Evolutionary conservation across 2,329 filamentous ascomycete genomes (phyloP).

Genomic region (Penicillium sp.): DNA sequence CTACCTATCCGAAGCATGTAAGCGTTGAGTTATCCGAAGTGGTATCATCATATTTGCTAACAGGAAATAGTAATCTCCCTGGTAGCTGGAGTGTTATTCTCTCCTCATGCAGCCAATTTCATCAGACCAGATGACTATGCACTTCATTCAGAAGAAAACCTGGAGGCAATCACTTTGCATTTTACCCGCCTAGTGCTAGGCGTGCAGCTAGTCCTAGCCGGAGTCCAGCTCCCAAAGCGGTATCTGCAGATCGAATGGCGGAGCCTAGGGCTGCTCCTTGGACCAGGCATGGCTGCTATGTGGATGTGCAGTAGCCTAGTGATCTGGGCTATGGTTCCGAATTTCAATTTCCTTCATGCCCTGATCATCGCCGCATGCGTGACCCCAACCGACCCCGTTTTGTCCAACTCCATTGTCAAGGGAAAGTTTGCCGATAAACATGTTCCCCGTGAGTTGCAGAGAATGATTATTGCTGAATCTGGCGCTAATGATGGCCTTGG

Average conservation of each 20-base stretch:
- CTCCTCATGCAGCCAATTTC: conserved; percentile 72
- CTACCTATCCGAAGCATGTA: conserved; percentile 86
- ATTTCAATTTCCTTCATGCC: conserved; percentile 71
- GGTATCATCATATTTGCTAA: neutral
- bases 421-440: conserved; percentile 91
- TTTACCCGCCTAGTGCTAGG: conserved; percentile 86
- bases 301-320: conserved; percentile 79
- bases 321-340: conserved; percentile 71
- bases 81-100: conserved; percentile 73
- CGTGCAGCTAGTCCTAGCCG: conserved; percentile 84
- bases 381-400: conserved; percentile 85
- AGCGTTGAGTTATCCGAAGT: conserved; percentile 37
- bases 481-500: conserved; percentile 87
- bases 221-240: conserved; percentile 79
- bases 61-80: conserved; percentile 70
- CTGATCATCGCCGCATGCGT: conserved; percentile 79
- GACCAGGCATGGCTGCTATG: conserved; percentile 82
- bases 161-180: conserved; percentile 73
- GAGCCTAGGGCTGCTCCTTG: conserved; percentile 69
- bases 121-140: conserved; percentile 76
- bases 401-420: conserved; percentile 89
- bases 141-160: conserved; percentile 51
- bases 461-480: conserved; percentile 76
- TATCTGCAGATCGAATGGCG: conserved; percentile 79
- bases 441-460: conserved; percentile 75